Percentiles rank a stretch among this genome's conserved stretches.
These are phyloP conservation scores for Ceratocystis huliohia DNA, from an alignment of 2,329 filamentous ascomycete species.

Conservation along the genomic window DNA sequence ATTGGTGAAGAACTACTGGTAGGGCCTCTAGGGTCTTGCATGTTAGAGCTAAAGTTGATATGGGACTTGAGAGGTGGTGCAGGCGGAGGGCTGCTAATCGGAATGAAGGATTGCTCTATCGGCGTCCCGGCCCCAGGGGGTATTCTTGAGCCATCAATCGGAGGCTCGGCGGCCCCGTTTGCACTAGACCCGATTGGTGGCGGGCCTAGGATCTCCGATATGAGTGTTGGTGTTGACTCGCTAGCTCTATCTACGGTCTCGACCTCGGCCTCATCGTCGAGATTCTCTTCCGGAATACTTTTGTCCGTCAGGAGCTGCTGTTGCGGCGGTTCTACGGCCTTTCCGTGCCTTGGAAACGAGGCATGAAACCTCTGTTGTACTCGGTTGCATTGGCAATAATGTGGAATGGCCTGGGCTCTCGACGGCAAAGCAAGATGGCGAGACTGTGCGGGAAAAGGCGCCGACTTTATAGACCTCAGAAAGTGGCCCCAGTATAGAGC, in stretches of 20 bases:
- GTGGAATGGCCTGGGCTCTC: neutral
- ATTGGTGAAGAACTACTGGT: neutral
- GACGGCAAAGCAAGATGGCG: neutral
- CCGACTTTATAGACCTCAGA: neutral
- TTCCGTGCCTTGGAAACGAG: slow-evolving; percentile 20
- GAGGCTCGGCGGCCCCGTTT: neutral
- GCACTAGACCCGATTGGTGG: neutral
- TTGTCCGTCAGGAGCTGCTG: neutral
- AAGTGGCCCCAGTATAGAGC: neutral
- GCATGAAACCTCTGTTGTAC: slow-evolving; percentile 6
- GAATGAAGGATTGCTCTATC: neutral
- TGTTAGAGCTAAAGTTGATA: neutral
- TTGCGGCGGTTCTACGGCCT: slow-evolving; percentile 19
- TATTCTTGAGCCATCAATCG: neutral
- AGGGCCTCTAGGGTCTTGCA: neutral
- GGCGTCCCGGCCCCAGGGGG: neutral
- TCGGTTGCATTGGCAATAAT: neutral
- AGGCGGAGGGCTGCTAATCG: neutral
- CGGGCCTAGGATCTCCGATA: slow-evolving; percentile 10
- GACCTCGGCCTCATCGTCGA: neutral
- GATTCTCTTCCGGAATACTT: neutral
- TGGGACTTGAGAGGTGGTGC: neutral
- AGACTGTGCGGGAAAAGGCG: neutral
- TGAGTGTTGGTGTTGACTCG: neutral
- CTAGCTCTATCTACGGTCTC: neutral